Conservation (phyloP, 2,329 filamentous ascomycete genomes). For the Colletotrichum incanum region DNA sequence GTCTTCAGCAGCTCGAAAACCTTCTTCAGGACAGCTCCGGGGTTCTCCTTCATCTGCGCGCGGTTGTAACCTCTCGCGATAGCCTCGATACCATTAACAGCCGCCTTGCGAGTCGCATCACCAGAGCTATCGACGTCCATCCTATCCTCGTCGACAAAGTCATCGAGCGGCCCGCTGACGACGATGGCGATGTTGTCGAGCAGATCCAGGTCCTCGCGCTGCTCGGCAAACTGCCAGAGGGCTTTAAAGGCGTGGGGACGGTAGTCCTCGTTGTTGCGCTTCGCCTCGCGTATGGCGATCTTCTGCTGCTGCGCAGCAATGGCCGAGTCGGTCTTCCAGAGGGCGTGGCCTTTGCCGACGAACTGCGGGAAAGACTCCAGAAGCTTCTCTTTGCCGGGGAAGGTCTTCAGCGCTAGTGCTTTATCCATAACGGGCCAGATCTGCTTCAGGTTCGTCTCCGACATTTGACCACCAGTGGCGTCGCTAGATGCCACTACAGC, state of each 20-base stretch:
- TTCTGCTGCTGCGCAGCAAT: constrained; percentile 81
- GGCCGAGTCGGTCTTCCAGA: constrained; percentile 68
- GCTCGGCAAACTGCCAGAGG: constrained; percentile 80
- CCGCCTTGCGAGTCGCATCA: constrained; percentile 61
- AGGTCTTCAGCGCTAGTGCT: constrained; percentile 89
- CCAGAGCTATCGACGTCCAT: constrained; percentile 77
- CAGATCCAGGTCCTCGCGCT: constrained; percentile 79
- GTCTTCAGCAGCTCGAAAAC: constrained; percentile 59
- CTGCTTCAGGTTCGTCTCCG: constrained; percentile 70
- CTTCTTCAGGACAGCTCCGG: constrained; percentile 56
- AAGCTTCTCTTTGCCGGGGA: constrained; percentile 90
- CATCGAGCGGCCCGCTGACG: constrained; percentile 74
- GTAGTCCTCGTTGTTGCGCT: constrained; percentile 90
- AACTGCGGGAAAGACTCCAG: constrained; percentile 86
- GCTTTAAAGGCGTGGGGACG: constrained; percentile 81
- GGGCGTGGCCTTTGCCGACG: constrained; percentile 72
- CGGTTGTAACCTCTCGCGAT: constrained; percentile 66
- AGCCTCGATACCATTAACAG: constrained; percentile 66
- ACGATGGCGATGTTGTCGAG: constrained; percentile 77
- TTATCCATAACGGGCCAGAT: constrained; percentile 91
- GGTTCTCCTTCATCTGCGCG: constrained; percentile 54
- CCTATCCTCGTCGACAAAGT: constrained; percentile 70
- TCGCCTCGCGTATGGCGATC: constrained; percentile 88
- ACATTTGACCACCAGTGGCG: constrained; percentile 69
- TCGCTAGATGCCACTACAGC: constrained; percentile 75